Conservation (phyloP, 306 rosid genomes). For the Quercus alba region DNA sequence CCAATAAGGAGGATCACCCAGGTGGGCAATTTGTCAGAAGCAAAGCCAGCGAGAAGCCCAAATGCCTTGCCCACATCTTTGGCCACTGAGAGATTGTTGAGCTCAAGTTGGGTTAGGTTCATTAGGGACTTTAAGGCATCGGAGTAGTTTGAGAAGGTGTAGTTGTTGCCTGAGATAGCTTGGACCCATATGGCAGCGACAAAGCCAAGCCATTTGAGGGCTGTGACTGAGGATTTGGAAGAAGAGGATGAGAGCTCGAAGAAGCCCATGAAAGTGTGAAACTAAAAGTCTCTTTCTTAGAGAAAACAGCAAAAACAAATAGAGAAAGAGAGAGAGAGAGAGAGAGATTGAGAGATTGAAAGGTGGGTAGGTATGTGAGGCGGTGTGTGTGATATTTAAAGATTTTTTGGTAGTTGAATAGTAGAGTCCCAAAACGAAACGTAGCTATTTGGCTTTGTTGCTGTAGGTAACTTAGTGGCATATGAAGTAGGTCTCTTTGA, state of each 20-base stretch:
- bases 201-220: constrained; percentile 77
- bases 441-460: too few species aligned
- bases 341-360: not conserved
- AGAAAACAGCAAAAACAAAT: not conserved
- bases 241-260: constrained; percentile 5
- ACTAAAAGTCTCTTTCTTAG: not conserved
- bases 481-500: too few species aligned
- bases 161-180: constrained; percentile 88
- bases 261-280: constrained; percentile 42
- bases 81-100: constrained; percentile 79
- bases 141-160: constrained; percentile 94
- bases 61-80: constrained; percentile 87
- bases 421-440: not conserved
- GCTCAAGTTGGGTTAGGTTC: constrained; percentile 72
- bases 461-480: too few species aligned
- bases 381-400: not conserved
- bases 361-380: not conserved
- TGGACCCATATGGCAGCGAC: constrained; percentile 90
- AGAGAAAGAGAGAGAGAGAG: not conserved
- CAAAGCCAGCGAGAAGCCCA: constrained; percentile 76
- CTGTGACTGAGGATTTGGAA: constrained; percentile 18
- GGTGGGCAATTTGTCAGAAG: constrained; percentile 66
- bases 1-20: constrained; percentile 80
- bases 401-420: not conserved
- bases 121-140: constrained; percentile 74